Base-by-base conservation (phyloP, 257 asterid species). In the Plantago ovata region DNA sequence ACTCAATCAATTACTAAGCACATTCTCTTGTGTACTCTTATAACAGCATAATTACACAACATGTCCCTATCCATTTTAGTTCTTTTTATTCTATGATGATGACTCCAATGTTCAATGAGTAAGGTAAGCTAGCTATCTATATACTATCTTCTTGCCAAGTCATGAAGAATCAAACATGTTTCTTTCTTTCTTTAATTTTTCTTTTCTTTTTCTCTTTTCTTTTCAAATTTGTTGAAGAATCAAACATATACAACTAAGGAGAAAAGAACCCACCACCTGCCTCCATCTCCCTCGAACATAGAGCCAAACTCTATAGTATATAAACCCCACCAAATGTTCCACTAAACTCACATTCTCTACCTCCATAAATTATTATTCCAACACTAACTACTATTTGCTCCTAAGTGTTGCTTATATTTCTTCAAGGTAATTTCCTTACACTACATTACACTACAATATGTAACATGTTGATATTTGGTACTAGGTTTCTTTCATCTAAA, bases 271-370 rank as follows among this genome's bases (percentile, higher is more conserved):
- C 78, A 49, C 65, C 52, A 65, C 70, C 66, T 49, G 66, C 76
- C 78, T 54, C 65, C 52, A 65, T 73, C 66, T 49, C 22, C 70
- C 80, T 74, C 85, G 84, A 67, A 33, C 48, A 9, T 69, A 84
- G 94, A 76, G 84, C 65, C 72, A 40, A 28, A 28, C 32, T 22
- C 61, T 32, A 72, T 54, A 61, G 78, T 83, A 85, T 88, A 75
- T 81, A 83, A 73, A 68, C 67, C 83, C 58, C 66, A 63, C 48
- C 60, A 62, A n/a, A 48, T 60, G 70, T 81, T 36, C 61, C 66
- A 53, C 64, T 75, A 61, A 50, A 45, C 51, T 59, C 58, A 61
- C 87, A 67, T 46, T 55, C 52, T 23, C 56, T 23, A 52, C 12
- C 20, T 7, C 19, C 24, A 13, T 48, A 66, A 10, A 56, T 10